Evolutionary conservation across 768 basidiomycete species (phyloP), one percentile per base, ranked within the genome.

Genomic region (Hericium erinaceus): DNA sequence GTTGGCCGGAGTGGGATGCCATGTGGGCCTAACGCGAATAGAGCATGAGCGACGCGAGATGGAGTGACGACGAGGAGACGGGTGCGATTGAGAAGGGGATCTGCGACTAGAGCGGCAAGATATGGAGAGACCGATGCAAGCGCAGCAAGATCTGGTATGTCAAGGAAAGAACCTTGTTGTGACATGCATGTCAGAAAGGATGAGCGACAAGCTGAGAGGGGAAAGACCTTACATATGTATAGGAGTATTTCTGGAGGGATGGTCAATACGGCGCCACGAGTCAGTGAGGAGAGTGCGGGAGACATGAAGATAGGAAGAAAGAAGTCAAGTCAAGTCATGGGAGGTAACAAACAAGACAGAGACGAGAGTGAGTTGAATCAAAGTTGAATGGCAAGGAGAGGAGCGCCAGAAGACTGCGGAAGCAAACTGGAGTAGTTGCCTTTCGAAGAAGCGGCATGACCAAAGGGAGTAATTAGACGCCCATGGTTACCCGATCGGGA

Each of bases 71-170:
- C 74, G 48, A 72, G 77, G 58, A 89, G 67, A 12, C 88, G 80
- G 57, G 77, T 75, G 48, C 74, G 77, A 64, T 89, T 85, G 37
- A 90, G 70, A 10, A 83, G 76, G 0, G 82, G 84, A 66, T 89
- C 87, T 7, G 75, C 67, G 11, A 84, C 78, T 54, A 88, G 72
- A 7, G 64, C 65, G 8, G 76, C 75, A 7, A 89, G 73, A 22
- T 67, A 59, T 26, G 75, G 80, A 54, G 73, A 77, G 26, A 77
- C 73, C 56, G 72, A 76, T 8, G 79, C 75, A 41, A 87, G 66
- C 1, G 74, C 64, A 50, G 77, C 78, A 49, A 89, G 77, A 65
- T 90, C 88, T 0, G 88, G 87, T 6, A 89, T 69, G 68, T 89
- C 88, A 56, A 90, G 74, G 67, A 80, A 89, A 0, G 83, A 82